A percentile compares a stretch with the other conserved stretches of the same genome.
Conservation (phyloP, 305 asterid genomes). For the Fraxinus nigra region DNA sequence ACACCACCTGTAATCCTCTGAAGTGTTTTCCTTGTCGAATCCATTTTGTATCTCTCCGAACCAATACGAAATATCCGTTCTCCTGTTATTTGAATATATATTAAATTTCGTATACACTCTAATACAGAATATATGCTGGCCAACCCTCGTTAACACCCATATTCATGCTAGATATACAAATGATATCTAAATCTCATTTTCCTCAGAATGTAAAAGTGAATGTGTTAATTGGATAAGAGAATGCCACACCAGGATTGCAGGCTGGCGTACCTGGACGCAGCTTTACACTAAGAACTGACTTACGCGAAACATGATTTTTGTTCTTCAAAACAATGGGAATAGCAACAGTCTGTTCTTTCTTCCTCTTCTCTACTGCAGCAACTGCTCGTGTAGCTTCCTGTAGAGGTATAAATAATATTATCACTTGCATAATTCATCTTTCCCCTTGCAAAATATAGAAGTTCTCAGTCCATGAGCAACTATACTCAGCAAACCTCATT, state of each 20-base stretch:
- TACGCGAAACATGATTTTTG: slow-evolving; percentile 74
- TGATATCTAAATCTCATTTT: slow-evolving; percentile 9
- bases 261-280: slow-evolving; percentile 71
- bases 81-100: slow-evolving; percentile 51
- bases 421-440: slow-evolving; percentile 10
- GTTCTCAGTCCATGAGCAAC: slow-evolving; percentile 22
- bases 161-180: neutral
- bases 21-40: slow-evolving; percentile 75
- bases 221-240: slow-evolving; percentile 17
- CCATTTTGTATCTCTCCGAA: slow-evolving; percentile 92
- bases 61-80: slow-evolving; percentile 89
- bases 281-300: slow-evolving; percentile 72
- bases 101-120: slow-evolving; percentile 23
- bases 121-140: slow-evolving; percentile 18
- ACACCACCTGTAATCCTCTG: slow-evolving; percentile 77
- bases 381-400: slow-evolving; percentile 84
- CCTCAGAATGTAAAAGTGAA: slow-evolving; percentile 23
- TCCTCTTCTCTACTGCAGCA: slow-evolving; percentile 68
- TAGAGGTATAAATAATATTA: slow-evolving; percentile 23
- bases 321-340: slow-evolving; percentile 43
- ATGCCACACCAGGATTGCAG: slow-evolving; percentile 83
- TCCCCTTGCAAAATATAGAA: neutral
- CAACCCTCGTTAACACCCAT: slow-evolving; percentile 13
- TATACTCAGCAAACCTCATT: slow-evolving; percentile 60
- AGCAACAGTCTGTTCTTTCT: slow-evolving; percentile 53